A percentile compares a stretch with the other conserved stretches of the same genome.
Conservation (phyloP, 2,329 filamentous ascomycete genomes). For the Nothopassalora personata region DNA sequence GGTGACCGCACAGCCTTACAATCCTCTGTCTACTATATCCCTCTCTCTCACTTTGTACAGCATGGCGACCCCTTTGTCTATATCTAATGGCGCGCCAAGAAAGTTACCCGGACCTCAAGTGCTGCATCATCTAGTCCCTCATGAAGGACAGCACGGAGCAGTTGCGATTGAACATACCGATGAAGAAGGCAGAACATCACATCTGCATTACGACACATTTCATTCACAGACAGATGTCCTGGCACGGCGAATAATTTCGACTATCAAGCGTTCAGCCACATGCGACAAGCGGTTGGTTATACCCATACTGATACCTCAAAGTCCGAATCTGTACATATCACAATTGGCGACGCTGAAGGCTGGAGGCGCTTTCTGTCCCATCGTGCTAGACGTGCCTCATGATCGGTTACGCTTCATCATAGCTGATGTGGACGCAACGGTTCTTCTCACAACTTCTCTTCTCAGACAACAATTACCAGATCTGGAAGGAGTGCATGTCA, state of each 20-base stretch:
- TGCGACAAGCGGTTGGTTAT: constrained; percentile 47
- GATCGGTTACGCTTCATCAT: constrained; percentile 78
- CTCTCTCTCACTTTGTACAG: not conserved
- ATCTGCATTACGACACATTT: constrained; percentile 58
- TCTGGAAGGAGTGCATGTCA: constrained; percentile 32
- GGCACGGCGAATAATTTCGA: constrained; percentile 46
- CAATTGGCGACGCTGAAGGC: constrained; percentile 73
- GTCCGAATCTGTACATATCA: constrained; percentile 69
- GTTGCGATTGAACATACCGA: constrained; percentile 61
- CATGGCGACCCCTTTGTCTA: constrained; percentile 40
- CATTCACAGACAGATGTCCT: constrained; percentile 54
- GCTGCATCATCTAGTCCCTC: constrained; percentile 59
- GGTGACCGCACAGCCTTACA: not conserved
- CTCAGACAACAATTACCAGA: constrained; percentile 39
- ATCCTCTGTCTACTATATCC: not conserved
- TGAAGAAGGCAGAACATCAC: constrained; percentile 41
- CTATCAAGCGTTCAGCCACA: constrained; percentile 14
- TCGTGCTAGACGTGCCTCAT: constrained; percentile 69
- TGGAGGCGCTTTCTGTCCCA: constrained; percentile 79
- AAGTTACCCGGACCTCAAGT: constrained; percentile 51
- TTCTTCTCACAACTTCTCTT: constrained; percentile 60
- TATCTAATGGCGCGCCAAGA: constrained; percentile 53
- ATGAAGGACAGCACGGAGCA: constrained; percentile 30
- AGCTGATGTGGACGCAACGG: constrained; percentile 63
- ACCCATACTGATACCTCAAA: constrained; percentile 73